These are phyloP conservation scores for Yarrowia phangngaensis DNA, from an alignment of 805 yeast species.

Conservation along the genomic window DNA sequence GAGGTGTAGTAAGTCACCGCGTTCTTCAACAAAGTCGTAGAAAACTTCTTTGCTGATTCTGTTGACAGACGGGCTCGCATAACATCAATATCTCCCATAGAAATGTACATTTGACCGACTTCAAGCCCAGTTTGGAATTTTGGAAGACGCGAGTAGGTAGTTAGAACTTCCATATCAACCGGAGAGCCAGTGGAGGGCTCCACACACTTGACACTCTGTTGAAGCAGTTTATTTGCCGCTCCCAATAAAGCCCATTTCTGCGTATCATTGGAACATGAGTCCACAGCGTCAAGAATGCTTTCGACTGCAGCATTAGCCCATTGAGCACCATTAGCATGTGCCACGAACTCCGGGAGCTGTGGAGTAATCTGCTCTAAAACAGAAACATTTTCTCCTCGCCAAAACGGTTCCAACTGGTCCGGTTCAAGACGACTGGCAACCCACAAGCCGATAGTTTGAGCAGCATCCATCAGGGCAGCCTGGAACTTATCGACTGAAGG, in stretches of 20 bases:
- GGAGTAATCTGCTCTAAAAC: conserved; percentile 1
- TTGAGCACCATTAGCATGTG: conserved; percentile 9
- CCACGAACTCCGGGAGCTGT: neutral
- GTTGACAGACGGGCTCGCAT: conserved; percentile 1
- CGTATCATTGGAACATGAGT: neutral
- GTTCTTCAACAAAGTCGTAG: conserved; percentile 1
- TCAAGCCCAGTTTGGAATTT: conserved; percentile 11
- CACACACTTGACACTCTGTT: neutral
- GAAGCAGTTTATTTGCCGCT: conserved; percentile 1
- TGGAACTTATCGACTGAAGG: neutral
- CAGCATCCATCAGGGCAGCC: conserved; percentile 8
- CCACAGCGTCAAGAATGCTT: conserved; percentile 3
- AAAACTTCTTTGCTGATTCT: conserved; percentile 1
- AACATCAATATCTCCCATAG: conserved; percentile 4
- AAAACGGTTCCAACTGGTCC: neutral
- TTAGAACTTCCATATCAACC: conserved; percentile 3
- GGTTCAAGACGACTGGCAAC: neutral
- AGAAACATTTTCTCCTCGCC: conserved; percentile 1
- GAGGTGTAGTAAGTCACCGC: conserved; percentile 15
- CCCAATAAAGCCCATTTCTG: conserved; percentile 5
- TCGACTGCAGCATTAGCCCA: conserved; percentile 15
- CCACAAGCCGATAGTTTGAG: conserved; percentile 10
- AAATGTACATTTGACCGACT: conserved; percentile 17
- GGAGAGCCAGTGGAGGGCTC: neutral
- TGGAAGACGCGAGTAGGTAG: neutral